A percentile compares a stretch with the other conserved stretches of the same genome.
phyloP scores from a whole-genome alignment of 1,284 basidiomycete genomes.

The Filobasidium uniguttulatum region DNA sequence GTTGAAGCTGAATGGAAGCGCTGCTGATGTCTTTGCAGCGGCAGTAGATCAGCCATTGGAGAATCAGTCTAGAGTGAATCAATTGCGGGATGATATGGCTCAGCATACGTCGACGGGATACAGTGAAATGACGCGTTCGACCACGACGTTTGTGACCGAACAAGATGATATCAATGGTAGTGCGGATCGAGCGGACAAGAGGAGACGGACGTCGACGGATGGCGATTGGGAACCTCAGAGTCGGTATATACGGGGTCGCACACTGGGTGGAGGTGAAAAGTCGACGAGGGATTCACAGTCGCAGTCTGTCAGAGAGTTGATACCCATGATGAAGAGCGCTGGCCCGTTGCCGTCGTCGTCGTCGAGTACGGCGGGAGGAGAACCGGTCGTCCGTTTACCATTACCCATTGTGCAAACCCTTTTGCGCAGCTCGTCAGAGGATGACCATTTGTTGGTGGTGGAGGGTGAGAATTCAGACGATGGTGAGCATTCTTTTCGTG shows the following conservation, averaged over 20 bases:
- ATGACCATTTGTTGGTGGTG: constrained; percentile 43
- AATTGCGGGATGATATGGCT: constrained; percentile 25
- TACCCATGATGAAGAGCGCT: constrained; percentile 19
- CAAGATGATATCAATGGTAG: neutral
- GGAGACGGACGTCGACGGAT: neutral
- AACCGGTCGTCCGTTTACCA: constrained; percentile 12
- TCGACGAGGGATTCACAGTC: constrained; percentile 12
- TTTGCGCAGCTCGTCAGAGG: constrained; percentile 20
- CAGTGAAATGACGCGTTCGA: neutral
- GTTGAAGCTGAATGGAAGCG: too few relatives aligned
- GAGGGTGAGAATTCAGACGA: constrained; percentile 62
- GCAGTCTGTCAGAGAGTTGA: constrained; percentile 22
- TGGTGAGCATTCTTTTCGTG: constrained; percentile 35
- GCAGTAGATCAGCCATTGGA: constrained; percentile 26
- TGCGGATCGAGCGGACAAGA: neutral
- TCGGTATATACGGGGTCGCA: constrained; percentile 16
- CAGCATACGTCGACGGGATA: constrained; percentile 18
- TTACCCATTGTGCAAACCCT: constrained; percentile 23
- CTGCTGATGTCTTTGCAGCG: constrained; percentile 20
- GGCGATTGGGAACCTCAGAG: neutral
- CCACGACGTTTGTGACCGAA: neutral
- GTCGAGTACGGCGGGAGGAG: neutral
- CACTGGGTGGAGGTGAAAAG: constrained; percentile 18
- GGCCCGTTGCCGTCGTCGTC: too few relatives aligned
- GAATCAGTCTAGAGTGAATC: constrained; percentile 17